These are phyloP conservation scores for Alternaria sp. DNA, from an alignment of 2,329 filamentous ascomycete species.

Conservation along the genomic window DNA sequence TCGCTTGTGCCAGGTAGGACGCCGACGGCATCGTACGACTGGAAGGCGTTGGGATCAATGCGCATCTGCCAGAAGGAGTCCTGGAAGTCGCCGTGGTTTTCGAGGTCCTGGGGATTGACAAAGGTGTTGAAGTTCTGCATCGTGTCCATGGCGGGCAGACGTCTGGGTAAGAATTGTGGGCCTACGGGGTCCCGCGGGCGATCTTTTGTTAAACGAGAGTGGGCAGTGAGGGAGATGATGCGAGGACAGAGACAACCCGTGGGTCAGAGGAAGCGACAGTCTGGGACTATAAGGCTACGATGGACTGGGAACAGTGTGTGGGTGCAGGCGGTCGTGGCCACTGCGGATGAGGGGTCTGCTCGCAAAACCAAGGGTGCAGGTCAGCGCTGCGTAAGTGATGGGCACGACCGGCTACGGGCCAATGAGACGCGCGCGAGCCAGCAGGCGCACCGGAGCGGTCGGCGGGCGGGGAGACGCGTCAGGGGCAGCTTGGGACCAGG, in stretches of 20 bases:
- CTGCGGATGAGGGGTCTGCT: constrained; percentile 17
- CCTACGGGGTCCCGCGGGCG: constrained; percentile 5
- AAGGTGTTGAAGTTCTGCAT: constrained; percentile 23
- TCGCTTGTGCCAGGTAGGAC: constrained; percentile 12
- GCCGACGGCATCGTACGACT: constrained; percentile 5
- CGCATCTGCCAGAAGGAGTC: constrained; percentile 21
- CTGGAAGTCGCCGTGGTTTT: constrained; percentile 21
- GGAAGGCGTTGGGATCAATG: constrained; percentile 10
- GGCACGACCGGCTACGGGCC: constrained; percentile 12
- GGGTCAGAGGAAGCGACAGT: constrained; percentile 10
- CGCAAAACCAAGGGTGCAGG: constrained; percentile 14
- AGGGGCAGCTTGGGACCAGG: constrained; percentile 4
- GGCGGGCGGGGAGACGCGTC: constrained; percentile 18
- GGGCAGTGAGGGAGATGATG: constrained; percentile 1
- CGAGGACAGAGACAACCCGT: constrained; percentile 6
- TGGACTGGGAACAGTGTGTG: neutral
- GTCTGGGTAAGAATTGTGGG: constrained; percentile 8
- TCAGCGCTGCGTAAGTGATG: constrained; percentile 9
- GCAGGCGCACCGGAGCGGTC: constrained; percentile 11
- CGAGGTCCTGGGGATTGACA: constrained; percentile 26
- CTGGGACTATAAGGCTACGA: constrained; percentile 9
- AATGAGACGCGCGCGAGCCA: constrained; percentile 16
- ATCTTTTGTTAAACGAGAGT: constrained; percentile 16
- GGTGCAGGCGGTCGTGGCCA: constrained; percentile 12
- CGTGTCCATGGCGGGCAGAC: constrained; percentile 25